phyloP scores from a whole-genome alignment of 345 rosid genomes.

The Salix caprea region DNA sequence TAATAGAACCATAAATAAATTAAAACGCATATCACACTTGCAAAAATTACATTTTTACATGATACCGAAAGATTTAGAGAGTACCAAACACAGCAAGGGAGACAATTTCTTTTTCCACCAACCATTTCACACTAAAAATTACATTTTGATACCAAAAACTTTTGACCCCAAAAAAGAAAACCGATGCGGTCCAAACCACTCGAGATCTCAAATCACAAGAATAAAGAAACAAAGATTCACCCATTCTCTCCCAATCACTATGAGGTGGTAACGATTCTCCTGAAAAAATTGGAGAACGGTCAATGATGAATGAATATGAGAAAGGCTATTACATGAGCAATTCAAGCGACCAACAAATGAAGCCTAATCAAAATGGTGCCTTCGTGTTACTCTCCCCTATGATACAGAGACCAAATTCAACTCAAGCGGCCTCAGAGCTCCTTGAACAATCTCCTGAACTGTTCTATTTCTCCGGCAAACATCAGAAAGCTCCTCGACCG shows the following conservation, averaged over 20 bases:
- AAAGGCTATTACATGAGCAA: slow-evolving; percentile 20
- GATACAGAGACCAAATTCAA: slow-evolving; percentile 50
- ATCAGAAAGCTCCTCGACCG: slow-evolving; percentile 82
- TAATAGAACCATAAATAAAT: neutral
- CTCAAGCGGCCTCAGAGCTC: slow-evolving; percentile 80
- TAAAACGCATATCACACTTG: neutral
- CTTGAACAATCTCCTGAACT: slow-evolving; percentile 90
- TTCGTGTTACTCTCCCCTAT: slow-evolving; percentile 29
- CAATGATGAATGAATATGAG: slow-evolving; percentile 22
- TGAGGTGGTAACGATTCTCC: slow-evolving; percentile 37
- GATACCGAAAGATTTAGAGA: neutral
- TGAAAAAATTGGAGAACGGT: slow-evolving; percentile 44
- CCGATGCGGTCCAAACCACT: slow-evolving; percentile 30
- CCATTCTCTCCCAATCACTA: slow-evolving; percentile 28
- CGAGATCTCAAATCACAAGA: slow-evolving; percentile 11
- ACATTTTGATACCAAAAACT: slow-evolving; percentile 32
- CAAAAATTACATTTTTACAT: neutral
- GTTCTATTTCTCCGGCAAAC: slow-evolving; percentile 91
- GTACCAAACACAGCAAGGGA: neutral
- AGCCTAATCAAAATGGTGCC: slow-evolving; percentile 51
- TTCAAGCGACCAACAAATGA: slow-evolving; percentile 7
- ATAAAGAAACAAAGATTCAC: slow-evolving; percentile 24
- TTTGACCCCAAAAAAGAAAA: slow-evolving; percentile 33
- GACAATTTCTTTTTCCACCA: neutral
- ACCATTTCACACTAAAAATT: slow-evolving; percentile 23